Conservation (phyloP, 306 rosid genomes). For the Pachyrhizus erosus region DNA sequence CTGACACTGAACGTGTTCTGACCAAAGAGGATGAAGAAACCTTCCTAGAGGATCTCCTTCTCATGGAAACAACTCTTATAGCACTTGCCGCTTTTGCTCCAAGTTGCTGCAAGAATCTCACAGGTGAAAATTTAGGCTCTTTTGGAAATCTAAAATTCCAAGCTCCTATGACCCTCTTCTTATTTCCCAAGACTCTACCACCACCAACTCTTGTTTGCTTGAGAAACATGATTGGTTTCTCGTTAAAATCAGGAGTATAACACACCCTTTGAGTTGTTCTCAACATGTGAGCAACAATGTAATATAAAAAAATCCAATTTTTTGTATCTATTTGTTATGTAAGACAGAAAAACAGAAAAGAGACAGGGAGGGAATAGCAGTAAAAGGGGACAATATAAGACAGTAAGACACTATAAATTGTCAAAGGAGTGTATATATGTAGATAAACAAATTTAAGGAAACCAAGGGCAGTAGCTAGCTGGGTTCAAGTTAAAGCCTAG, state of each 20-base stretch:
- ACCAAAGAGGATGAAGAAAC: constrained; percentile 67
- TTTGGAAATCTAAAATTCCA: constrained; percentile 50
- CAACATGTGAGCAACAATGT: constrained; percentile 47
- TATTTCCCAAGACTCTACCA: constrained; percentile 38
- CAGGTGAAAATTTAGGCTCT: constrained; percentile 51
- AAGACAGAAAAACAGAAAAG: neutral
- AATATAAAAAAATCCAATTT: neutral
- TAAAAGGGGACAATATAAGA: constrained; percentile 36
- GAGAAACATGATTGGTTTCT: constrained; percentile 51
- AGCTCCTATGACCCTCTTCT: constrained; percentile 42
- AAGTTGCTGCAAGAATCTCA: constrained; percentile 56
- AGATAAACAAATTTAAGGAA: constrained; percentile 19
- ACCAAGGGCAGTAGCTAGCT: constrained; percentile 21
- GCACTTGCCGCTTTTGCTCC: constrained; percentile 62
- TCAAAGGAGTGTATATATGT: constrained; percentile 32
- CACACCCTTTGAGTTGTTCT: constrained; percentile 63
- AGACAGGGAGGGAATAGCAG: neutral
- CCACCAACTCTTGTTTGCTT: constrained; percentile 34
- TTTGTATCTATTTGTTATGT: neutral
- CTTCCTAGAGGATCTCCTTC: constrained; percentile 62
- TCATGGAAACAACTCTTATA: constrained; percentile 49
- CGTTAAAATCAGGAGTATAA: constrained; percentile 68
- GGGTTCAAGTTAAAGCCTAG: constrained; percentile 15
- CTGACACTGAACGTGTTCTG: constrained; percentile 67
- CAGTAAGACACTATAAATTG: constrained; percentile 23